Evolutionary conservation across 2,329 filamentous ascomycete genomes (phyloP), one percentile per base, ranked within the genome.

Genomic region (Fusarium napiforme): DNA sequence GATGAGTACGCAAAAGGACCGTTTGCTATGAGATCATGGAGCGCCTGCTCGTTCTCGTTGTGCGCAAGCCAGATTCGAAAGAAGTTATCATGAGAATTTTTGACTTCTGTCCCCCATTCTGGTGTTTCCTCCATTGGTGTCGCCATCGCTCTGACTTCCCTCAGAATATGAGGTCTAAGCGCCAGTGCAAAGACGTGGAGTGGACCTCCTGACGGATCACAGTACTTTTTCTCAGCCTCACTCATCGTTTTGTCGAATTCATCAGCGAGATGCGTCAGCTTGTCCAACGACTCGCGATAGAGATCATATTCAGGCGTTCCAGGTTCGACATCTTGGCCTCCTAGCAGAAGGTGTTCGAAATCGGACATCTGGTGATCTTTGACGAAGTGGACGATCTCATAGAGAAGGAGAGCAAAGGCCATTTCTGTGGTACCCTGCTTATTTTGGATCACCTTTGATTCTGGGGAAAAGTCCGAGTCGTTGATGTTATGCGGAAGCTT

Each of bases 61-160:
- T 69, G 66, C 2, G 57, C 14, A 2, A 69, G 12, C 66, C 66
- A 69, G 14, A 69, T 64, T 1, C 66, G 37, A 2, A 43, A 69
- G 9, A 69, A 69, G 15, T 69, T 69, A 7, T 69, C 66, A 4
- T 56, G 50, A 4, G 37, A 36, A 3, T 43, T 69, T 0, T 56
- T 37, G 1, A 68, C 49, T 36, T 68, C 66, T 1, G 32, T 64
- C 0, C 64, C 66, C 66, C 66, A 68, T 30, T 68, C 66, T 8
- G 66, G 66, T 1, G 64, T 45, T 36, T 68, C 23, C 0, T 68
- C 37, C 30, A 69, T 55, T 0, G 64, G 46, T 1, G 42, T 68
- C 7, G 47, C 57, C 66, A 68, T 68, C 1, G 28, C 8, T 9
- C 32, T 19, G 4, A 43, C 66, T 19, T 68, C 56, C 4, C 16